These are phyloP conservation scores for Brettanomyces anomalus DNA, from an alignment of 805 yeast species.

Conservation along the genomic window DNA sequence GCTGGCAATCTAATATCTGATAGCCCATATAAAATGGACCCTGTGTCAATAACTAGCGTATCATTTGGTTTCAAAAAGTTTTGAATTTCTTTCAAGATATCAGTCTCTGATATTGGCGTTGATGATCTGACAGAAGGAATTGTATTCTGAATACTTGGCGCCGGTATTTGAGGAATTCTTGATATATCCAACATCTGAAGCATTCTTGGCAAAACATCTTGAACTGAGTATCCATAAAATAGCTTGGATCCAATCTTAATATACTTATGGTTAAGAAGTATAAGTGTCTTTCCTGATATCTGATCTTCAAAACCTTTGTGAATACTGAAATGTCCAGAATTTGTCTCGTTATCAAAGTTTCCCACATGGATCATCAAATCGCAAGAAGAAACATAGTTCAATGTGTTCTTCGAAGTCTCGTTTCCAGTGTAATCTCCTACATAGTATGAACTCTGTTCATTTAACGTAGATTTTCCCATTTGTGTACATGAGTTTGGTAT, in stretches of 20 bases:
- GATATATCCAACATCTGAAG: constrained; percentile 25
- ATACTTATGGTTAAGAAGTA: constrained; percentile 46
- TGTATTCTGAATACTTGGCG: constrained; percentile 6
- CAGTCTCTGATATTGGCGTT: constrained; percentile 39
- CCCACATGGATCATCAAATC: constrained; percentile 73
- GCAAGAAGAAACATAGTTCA: constrained; percentile 39
- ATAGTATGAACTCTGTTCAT: constrained; percentile 58
- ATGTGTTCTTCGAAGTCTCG: constrained; percentile 40
- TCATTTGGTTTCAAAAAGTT: constrained; percentile 42
- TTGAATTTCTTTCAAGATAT: constrained; percentile 32
- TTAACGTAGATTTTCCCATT: constrained; percentile 64
- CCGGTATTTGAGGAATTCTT: constrained; percentile 5
- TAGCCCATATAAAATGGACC: constrained; percentile 72
- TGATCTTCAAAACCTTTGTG: constrained; percentile 28
- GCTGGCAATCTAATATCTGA: constrained; percentile 58
- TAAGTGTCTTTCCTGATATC: constrained; percentile 23
- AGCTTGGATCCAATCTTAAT: constrained; percentile 35
- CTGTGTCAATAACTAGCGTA: constrained; percentile 71
- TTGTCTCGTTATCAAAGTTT: constrained; percentile 54
- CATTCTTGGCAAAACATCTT: constrained; percentile 38
- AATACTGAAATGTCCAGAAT: constrained; percentile 56
- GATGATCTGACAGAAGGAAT: constrained; percentile 17
- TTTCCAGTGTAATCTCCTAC: constrained; percentile 69
- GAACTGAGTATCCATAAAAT: constrained; percentile 37
- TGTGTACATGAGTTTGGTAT: constrained; percentile 52